Evolutionary conservation across 352 stramenopile species (phyloP).

Genomic region (Globisporangium alternatum): DNA sequence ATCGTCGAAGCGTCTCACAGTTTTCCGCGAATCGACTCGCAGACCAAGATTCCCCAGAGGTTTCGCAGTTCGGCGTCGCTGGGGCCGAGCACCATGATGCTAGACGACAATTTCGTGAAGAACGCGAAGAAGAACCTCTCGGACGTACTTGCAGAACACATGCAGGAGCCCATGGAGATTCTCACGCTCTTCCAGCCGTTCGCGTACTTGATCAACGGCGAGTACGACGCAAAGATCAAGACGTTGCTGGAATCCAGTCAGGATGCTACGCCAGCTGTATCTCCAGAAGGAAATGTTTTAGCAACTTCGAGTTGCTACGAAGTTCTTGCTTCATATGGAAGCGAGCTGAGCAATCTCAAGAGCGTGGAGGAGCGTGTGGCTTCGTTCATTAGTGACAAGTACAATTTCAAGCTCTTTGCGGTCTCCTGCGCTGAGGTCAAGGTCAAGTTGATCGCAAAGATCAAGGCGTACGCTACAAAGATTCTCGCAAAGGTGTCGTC

Average conservation of each 20-base stretch:
- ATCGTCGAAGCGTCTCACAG: constrained; percentile 82
- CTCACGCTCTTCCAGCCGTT: constrained; percentile 77
- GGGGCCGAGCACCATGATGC: constrained; percentile 78
- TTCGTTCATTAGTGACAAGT: constrained; percentile 75
- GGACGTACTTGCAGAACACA: constrained; percentile 58
- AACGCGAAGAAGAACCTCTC: constrained; percentile 59
- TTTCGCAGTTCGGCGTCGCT: constrained; percentile 61
- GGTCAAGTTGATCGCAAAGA: constrained; percentile 69
- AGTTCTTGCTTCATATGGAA: constrained; percentile 38
- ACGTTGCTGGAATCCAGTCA: constrained; percentile 38
- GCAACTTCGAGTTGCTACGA: constrained; percentile 33
- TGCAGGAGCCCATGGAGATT: constrained; percentile 63
- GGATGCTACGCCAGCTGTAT: background rate
- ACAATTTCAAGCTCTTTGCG: constrained; percentile 87
- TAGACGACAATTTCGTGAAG: constrained; percentile 79
- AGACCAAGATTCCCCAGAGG: constrained; percentile 66
- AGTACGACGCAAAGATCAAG: constrained; percentile 65
- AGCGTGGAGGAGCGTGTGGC: constrained; percentile 43
- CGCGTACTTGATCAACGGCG: constrained; percentile 72
- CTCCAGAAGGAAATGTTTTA: background rate
- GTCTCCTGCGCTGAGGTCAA: constrained; percentile 90
- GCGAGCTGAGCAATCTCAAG: constrained; percentile 58
- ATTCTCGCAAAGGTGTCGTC: constrained; percentile 82
- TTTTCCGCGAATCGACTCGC: constrained; percentile 88
- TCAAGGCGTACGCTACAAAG: constrained; percentile 57